phyloP scores from a whole-genome alignment of 176 grass and related monocot species.

The Cenchrus purpureus region DNA sequence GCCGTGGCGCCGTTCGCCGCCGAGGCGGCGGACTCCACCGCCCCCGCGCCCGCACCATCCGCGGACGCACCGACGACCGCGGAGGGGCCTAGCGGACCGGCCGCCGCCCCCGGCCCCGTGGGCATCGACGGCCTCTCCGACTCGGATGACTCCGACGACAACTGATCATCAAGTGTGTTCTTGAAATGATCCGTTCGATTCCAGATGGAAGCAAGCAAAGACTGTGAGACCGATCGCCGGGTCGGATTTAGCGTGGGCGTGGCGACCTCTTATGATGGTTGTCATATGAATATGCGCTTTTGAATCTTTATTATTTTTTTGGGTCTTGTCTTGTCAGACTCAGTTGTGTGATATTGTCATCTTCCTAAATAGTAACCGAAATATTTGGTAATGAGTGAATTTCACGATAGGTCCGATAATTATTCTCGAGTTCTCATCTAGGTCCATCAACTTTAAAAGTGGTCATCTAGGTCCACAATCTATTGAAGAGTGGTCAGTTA shows the following conservation, averaged over 20 bases:
- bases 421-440: too few species aligned
- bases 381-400: background rate
- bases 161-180: background rate
- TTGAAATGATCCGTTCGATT: background rate
- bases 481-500: too few species aligned
- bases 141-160: background rate
- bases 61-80: background rate
- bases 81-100: background rate
- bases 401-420: too few species aligned
- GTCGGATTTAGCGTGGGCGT: background rate
- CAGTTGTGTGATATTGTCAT: background rate
- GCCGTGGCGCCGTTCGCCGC: slow-evolving; percentile 11
- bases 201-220: background rate
- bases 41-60: background rate
- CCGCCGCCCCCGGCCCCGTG: background rate
- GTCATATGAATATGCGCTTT: background rate
- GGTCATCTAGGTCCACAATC: too few species aligned
- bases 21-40: background rate
- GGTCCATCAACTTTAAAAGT: too few species aligned
- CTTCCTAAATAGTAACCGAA: background rate
- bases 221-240: background rate
- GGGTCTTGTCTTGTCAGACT: background rate
- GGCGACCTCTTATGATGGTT: background rate
- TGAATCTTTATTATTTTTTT: background rate
- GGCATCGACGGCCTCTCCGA: background rate